Conservation (phyloP, 2,329 filamentous ascomycete genomes). For the Aspergillus eucalypticola region DNA sequence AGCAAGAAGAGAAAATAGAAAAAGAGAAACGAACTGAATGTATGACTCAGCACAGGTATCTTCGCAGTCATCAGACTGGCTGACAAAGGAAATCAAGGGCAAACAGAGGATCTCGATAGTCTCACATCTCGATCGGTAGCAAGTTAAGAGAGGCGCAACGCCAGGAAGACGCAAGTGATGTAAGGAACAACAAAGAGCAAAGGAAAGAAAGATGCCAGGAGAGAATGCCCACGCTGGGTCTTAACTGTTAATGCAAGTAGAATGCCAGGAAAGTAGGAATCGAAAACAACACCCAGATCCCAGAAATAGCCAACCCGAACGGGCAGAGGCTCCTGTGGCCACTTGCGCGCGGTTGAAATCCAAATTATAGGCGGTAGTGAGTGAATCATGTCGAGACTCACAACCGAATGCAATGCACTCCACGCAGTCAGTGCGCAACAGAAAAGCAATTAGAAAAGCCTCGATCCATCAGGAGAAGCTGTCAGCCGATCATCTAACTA, state of each 20-base stretch:
- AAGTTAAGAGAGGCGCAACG: slow-evolving; percentile 11
- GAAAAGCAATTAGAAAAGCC: slow-evolving; percentile 11
- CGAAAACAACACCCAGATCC: slow-evolving; percentile 13
- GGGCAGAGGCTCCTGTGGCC: slow-evolving; percentile 3
- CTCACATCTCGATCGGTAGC: slow-evolving; percentile 18
- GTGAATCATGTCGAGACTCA: slow-evolving; percentile 11
- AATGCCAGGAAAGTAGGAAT: slow-evolving; percentile 8
- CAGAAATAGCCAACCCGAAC: slow-evolving; percentile 14
- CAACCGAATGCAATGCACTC: slow-evolving; percentile 31
- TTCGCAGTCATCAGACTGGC: slow-evolving; percentile 33
- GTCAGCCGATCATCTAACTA: slow-evolving; percentile 10
- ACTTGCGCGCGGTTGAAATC: slow-evolving; percentile 18
- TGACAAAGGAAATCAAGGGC: slow-evolving; percentile 20
- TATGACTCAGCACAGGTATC: slow-evolving; percentile 37
- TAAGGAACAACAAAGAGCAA: slow-evolving; percentile 9
- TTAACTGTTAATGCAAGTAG: slow-evolving; percentile 15
- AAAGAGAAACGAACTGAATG: slow-evolving; percentile 17
- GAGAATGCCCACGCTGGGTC: slow-evolving; percentile 10
- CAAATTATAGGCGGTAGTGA: slow-evolving; percentile 8
- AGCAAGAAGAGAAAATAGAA: slow-evolving; percentile 9
- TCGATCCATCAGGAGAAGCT: slow-evolving; percentile 10
- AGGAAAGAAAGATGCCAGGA: slow-evolving; percentile 10
- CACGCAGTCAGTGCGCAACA: slow-evolving; percentile 14
- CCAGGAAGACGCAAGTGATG: slow-evolving; percentile 8
- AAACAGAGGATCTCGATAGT: slow-evolving; percentile 17